Base-by-base conservation (phyloP, 345 rosid genomes). In the Gossypium longicalyx region DNA sequence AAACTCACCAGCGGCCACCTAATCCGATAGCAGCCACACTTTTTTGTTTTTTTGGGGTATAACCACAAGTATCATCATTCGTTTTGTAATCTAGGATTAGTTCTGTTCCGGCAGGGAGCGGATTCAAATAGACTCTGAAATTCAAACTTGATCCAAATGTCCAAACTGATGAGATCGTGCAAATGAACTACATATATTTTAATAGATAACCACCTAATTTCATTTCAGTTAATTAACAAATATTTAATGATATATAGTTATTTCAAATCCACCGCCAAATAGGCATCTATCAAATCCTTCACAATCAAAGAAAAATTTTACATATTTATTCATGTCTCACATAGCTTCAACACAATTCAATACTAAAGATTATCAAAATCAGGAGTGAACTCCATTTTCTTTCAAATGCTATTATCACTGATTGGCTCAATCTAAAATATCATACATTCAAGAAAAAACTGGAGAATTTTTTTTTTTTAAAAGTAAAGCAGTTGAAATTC, bases 291-390 rank as follows among this genome's bases (percentile, higher is more conserved):
- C 25, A 56, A 56, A 56, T 56, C 27, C 5, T 19, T 20, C 16
- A 7, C 62, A 58, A 58, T 22, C 62, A 22, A 58, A 22, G 29
- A 58, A 15, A 58, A 58, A 11, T 22, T 22, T 58, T 58, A 22
- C 27, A 11, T 22, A 22, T 11, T 11, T 58, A 19, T 2, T 69
- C 58, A 27, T 3, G 51, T 29, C 7, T 51, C 3, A 10, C 71
- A 48, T 48, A 13, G 56, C 27, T 69, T 69, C 34, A 51, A 69
- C 60, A 51, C 47, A 51, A 69, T 27, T 51, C 60, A 51, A 69
- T 27, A 67, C 16, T 2, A 66, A 17, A 20, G 11, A 12, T 19
- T 2, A 66, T 65, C 17, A 19, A 54, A 65, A 65, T 20, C 51
- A 44, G 1, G 7, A 61, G 22, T 56, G 25, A 61, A 61, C 41